phyloP scores from a whole-genome alignment of 768 basidiomycete genomes.

The Crucibulum laeve region DNA sequence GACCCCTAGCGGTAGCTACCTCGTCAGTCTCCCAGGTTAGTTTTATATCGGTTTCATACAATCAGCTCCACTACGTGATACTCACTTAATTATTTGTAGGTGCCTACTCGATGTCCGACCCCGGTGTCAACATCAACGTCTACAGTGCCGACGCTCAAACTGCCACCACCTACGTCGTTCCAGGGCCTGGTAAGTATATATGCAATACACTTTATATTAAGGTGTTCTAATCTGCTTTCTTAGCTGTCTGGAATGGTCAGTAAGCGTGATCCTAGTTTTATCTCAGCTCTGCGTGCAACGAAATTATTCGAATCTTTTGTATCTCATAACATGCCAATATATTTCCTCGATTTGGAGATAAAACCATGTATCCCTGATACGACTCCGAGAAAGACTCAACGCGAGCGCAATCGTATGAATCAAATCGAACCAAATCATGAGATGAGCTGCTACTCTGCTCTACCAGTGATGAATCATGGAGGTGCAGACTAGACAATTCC shows the following conservation, averaged over 20 bases:
- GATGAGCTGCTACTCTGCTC: no score
- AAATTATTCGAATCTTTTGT: neutral
- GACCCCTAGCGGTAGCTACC: conserved; percentile 23
- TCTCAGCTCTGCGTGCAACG: neutral
- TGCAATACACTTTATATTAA: neutral
- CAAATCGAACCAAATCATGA: no score
- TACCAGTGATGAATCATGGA: no score
- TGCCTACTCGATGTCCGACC: conserved; percentile 27
- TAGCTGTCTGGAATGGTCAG: conserved; percentile 19
- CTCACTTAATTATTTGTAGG: conserved; percentile 11
- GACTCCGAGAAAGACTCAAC: no score
- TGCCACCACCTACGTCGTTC: conserved; percentile 27
- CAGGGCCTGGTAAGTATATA: conserved; percentile 23
- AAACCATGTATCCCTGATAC: no score
- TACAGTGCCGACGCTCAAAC: conserved; percentile 25
- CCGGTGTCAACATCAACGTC: conserved; percentile 32
- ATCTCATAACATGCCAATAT: neutral
- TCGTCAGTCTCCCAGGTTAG: conserved; percentile 34
- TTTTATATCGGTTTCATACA: no score
- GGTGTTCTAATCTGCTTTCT: neutral
- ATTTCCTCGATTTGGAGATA: no score
- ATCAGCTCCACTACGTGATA: no score
- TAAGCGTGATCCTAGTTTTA: conserved; percentile 2
- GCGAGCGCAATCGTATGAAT: no score
- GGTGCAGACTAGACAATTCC: no score